These are phyloP conservation scores for Akanthomyces dipterigenus DNA, from an alignment of 2,329 filamentous ascomycete species.

Conservation along the genomic window DNA sequence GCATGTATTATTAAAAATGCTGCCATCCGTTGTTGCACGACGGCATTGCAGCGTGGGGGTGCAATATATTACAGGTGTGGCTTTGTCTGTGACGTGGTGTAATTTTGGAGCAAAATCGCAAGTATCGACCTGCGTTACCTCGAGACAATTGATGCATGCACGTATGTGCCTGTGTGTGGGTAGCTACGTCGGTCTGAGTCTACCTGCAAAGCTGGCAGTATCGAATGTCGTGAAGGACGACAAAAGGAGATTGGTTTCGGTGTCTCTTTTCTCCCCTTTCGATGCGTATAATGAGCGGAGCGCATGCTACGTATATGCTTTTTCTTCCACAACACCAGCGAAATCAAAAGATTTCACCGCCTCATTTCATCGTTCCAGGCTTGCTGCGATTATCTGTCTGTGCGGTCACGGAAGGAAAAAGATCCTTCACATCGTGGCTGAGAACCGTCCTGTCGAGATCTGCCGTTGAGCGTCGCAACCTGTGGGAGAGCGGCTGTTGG, in stretches of 20 bases:
- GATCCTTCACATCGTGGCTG: not conserved
- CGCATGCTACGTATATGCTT: not conserved
- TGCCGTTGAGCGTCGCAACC: too few relatives aligned
- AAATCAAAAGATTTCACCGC: not conserved
- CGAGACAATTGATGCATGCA: not conserved
- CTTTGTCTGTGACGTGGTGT: not conserved
- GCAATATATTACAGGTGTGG: not conserved
- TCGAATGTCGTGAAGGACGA: not conserved
- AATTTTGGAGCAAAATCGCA: not conserved
- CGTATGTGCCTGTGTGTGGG: not conserved
- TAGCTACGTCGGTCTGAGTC: not conserved
- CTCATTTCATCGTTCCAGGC: not conserved
- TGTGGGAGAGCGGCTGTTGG: too few relatives aligned
- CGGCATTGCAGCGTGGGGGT: not conserved
- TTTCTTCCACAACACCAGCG: not conserved
- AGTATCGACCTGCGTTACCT: not conserved
- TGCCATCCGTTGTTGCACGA: not conserved
- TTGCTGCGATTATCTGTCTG: not conserved
- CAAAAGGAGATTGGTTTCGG: not conserved
- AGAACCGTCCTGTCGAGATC: not conserved
- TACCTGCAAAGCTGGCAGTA: not conserved
- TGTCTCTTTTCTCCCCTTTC: conserved; percentile 4
- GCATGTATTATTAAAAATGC: not conserved
- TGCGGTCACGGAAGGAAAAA: not conserved
- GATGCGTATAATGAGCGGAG: not conserved